Base-by-base conservation (phyloP, 2,329 filamentous ascomycete species). In the Ramularia collo-cygni region DNA sequence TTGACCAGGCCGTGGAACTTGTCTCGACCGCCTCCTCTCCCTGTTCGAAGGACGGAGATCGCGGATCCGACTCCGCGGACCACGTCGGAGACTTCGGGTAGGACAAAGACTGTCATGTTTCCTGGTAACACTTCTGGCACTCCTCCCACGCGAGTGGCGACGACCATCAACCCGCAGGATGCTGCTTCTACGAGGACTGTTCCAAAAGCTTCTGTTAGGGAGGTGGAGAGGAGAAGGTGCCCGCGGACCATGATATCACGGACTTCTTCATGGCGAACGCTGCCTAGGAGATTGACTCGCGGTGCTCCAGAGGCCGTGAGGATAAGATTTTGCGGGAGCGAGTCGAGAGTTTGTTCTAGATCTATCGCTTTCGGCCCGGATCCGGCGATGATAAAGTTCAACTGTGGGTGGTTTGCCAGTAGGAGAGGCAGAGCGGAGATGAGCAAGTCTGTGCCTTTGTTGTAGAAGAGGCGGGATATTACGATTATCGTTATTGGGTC, bases 171-270 rank as follows among this genome's bases (percentile, higher is more conserved):
- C 1, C 93, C 93, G 58, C 92, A 98, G 50, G 84, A 92, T 19
- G 92, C 92, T 5, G 92, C 92, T 65, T 98, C 92, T 19, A 98
- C 93, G 40, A 98, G 90, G 47, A 98, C 92, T 0, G 92, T 98
- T 15, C 92, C 92, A 55, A 98, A 98, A 0, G 92, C 92, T 63
- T 98, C 92, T 0, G 92, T 98, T 34, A 98, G 72, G 41, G 85
- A 93, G 0, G 92, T 92, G 58, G 96, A 89, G 1, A 98, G 77
- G 59, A 96, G 96, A 48, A 98, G 94, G 60, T 98, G 89, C 0
- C 92, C 92, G 39, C 86, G 79, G 13, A 95, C 83, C 92, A 98
- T 98, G 47, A 98, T 89, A 59, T 96, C 87, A 49, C 92, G 81
- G 12, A 98, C 92, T 57, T 96, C 88, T 59, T 98, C 93, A 59